These are phyloP conservation scores for Grifola frondosa DNA, from an alignment of 1,284 basidiomycete genomes.

Conservation along the genomic window DNA sequence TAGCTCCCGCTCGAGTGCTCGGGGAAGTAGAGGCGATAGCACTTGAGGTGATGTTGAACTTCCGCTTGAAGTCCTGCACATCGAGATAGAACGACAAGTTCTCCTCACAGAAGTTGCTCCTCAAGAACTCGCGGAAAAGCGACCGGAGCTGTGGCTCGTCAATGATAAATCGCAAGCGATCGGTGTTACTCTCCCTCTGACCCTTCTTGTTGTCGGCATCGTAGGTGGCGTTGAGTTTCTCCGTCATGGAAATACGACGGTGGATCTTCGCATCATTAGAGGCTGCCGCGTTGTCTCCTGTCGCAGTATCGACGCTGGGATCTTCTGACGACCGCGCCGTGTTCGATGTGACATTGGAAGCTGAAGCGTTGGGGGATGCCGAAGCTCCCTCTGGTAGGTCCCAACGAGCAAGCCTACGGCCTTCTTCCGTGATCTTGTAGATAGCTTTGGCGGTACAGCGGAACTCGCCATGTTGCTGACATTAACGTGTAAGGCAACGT, in stretches of 20 bases:
- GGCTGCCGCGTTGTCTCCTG: constrained; percentile 32
- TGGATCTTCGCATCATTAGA: constrained; percentile 66
- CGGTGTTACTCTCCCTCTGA: constrained; percentile 86
- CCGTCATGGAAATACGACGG: constrained; percentile 75
- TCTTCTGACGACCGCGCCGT: constrained; percentile 44
- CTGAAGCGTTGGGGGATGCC: constrained; percentile 65
- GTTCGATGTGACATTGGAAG: constrained; percentile 54
- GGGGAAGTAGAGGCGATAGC: constrained; percentile 66
- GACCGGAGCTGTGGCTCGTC: constrained; percentile 89
- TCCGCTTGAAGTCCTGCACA: constrained; percentile 94
- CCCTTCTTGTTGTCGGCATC: constrained; percentile 53
- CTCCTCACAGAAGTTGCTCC: constrained; percentile 96
- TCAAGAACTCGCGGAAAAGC: constrained; percentile 92
- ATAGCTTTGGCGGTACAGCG: constrained; percentile 92
- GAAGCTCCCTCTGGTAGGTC: constrained; percentile 44
- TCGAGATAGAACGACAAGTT: constrained; percentile 97
- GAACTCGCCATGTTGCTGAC: constrained; percentile 88
- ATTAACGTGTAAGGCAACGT: constrained; percentile 14
- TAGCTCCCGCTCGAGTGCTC: constrained; percentile 37
- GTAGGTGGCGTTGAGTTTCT: constrained; percentile 65
- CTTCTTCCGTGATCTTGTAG: constrained; percentile 93
- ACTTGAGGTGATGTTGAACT: constrained; percentile 93
- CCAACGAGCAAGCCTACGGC: constrained; percentile 84
- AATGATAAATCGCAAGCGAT: constrained; percentile 88
- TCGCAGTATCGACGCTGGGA: constrained; percentile 41